Conservation (phyloP, 164 flowering plant species). For the Sedum album region DNA sequence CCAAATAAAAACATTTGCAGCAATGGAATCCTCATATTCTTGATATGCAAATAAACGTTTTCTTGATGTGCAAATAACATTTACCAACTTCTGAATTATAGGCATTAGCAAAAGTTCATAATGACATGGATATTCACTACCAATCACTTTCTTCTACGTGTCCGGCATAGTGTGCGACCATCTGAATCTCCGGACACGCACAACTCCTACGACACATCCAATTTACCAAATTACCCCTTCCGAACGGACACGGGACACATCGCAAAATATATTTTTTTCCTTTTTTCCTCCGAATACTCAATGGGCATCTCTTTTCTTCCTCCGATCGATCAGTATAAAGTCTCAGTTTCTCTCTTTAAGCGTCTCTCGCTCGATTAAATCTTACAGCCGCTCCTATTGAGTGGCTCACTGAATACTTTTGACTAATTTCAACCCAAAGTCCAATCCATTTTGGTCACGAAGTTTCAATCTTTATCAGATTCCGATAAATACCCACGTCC, state of each 20-base stretch:
- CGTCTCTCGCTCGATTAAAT: neutral
- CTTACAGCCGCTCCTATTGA: neutral
- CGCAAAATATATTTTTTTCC: neutral
- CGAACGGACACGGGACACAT: neutral
- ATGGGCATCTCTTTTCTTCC: neutral
- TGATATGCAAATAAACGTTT: too few relatives aligned
- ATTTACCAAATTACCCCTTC: neutral
- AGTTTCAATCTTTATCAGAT: neutral
- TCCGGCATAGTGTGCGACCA: neutral
- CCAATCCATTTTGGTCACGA: neutral
- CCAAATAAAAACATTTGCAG: neutral
- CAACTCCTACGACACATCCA: neutral
- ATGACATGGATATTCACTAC: neutral
- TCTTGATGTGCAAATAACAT: neutral
- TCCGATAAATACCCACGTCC: neutral
- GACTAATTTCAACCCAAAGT: neutral
- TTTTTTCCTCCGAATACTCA: neutral
- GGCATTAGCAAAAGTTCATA: neutral
- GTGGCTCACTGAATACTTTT: neutral
- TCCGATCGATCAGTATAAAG: constrained; percentile 10
- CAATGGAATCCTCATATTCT: neutral
- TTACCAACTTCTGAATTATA: neutral
- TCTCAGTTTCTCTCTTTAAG: constrained; percentile 13
- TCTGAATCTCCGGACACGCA: neutral
- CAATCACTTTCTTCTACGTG: neutral